These are phyloP conservation scores for Aureobasidium sp. DNA, from an alignment of 2,329 filamentous ascomycete species.

Conservation along the genomic window DNA sequence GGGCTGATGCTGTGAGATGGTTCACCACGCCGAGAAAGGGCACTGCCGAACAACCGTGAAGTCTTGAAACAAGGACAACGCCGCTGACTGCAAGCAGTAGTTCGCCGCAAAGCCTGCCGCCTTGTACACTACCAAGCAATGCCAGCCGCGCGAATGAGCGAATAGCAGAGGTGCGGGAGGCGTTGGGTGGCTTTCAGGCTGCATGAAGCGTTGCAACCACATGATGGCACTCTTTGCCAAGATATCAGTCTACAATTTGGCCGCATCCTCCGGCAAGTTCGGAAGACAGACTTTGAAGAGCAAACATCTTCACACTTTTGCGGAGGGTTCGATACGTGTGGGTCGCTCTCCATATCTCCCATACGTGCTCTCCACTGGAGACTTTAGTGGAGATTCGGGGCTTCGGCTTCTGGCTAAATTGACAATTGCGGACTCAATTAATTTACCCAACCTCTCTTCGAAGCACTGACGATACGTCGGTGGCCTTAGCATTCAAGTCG, in stretches of 20 bases:
- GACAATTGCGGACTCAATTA: background rate
- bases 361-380: background rate
- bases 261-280: background rate
- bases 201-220: background rate
- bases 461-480: background rate
- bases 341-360: background rate
- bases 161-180: background rate
- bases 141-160: background rate
- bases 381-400: background rate
- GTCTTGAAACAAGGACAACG: background rate
- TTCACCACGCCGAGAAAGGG: background rate
- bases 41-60: background rate
- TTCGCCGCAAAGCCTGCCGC: background rate
- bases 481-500: background rate
- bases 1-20: background rate
- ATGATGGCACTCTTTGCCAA: background rate
- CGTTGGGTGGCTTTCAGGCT: background rate
- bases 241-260: background rate
- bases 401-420: conserved; percentile 7
- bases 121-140: conserved; percentile 6
- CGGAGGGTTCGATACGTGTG: background rate
- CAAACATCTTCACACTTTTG: background rate
- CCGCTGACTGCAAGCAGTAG: background rate
- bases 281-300: background rate
- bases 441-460: background rate